These are phyloP conservation scores for Tetracladium setigerum DNA, from an alignment of 495 filamentous ascomycete species.

Conservation along the genomic window DNA sequence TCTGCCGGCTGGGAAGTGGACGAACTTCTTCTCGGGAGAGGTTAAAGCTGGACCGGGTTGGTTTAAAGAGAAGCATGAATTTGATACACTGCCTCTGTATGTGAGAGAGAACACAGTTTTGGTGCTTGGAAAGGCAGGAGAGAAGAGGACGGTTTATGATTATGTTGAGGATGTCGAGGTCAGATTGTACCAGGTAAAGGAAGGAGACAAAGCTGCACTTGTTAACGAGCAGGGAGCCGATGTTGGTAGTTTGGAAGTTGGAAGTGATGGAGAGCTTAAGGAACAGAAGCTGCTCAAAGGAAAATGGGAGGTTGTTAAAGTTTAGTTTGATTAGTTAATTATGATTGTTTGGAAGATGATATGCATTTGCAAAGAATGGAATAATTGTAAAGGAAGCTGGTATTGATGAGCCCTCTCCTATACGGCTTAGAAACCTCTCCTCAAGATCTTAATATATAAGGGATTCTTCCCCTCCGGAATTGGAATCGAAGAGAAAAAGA, in stretches of 20 bases:
- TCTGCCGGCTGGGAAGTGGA: slow-evolving; percentile 53
- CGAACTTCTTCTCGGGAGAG: slow-evolving; percentile 35
- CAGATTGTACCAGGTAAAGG: slow-evolving; percentile 26
- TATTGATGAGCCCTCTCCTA: too few relatives aligned
- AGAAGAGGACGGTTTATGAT: slow-evolving; percentile 42
- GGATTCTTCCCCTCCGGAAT: too few relatives aligned
- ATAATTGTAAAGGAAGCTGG: too few relatives aligned
- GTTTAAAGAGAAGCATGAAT: slow-evolving; percentile 39
- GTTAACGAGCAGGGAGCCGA: slow-evolving; percentile 29
- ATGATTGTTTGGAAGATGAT: too few relatives aligned
- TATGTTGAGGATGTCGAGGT: slow-evolving; percentile 38
- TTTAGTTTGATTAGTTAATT: too few relatives aligned
- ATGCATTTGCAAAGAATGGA: too few relatives aligned
- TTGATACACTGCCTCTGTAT: slow-evolving; percentile 40
- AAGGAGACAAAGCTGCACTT: slow-evolving; percentile 27
- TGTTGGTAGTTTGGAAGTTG: slow-evolving; percentile 24
- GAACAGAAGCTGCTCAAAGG: slow-evolving; percentile 13
- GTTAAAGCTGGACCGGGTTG: slow-evolving; percentile 38
- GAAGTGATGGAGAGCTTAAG: slow-evolving; percentile 9
- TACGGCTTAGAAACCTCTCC: too few relatives aligned
- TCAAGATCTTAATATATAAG: too few relatives aligned
- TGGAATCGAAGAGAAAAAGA: too few relatives aligned
- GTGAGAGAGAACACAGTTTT: slow-evolving; percentile 40
- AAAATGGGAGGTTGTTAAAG: slow-evolving; percentile 13
- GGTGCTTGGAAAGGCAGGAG: slow-evolving; percentile 35